A percentile compares a stretch with the other conserved stretches of the same genome.
phyloP scores from a whole-genome alignment of 73 alveolate species.

The Chromera velia region DNA sequence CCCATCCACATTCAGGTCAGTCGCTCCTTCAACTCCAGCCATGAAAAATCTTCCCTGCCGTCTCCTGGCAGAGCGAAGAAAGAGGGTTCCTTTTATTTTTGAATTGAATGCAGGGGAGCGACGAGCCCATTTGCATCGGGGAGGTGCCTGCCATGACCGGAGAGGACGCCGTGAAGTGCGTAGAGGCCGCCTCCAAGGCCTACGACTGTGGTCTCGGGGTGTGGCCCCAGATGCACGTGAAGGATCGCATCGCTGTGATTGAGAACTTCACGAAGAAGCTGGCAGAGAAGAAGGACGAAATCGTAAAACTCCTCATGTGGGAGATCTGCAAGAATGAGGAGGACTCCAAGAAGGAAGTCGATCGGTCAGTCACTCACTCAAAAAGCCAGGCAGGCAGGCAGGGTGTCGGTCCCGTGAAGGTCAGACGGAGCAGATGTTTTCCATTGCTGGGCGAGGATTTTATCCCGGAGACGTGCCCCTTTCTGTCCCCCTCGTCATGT shows the following conservation, averaged over 20 bases:
- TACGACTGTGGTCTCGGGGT: slow-evolving; percentile 24
- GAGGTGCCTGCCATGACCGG: slow-evolving; percentile 18
- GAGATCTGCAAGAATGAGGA: slow-evolving; percentile 24
- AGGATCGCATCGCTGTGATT: slow-evolving; percentile 9
- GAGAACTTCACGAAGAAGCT: slow-evolving; percentile 11
- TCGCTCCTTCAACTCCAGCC: background rate
- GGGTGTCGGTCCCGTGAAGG: slow-evolving; percentile 17
- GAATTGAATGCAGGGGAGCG: slow-evolving; percentile 2
- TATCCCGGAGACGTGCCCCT: background rate
- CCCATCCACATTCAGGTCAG: background rate
- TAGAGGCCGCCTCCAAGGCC: slow-evolving; percentile 22
- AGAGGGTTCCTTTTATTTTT: slow-evolving; percentile 3
- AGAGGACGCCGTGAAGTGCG: slow-evolving; percentile 20
- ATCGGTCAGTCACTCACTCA: background rate
- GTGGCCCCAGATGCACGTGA: slow-evolving; percentile 14
- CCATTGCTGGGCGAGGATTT: background rate
- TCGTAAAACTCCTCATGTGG: slow-evolving; percentile 19
- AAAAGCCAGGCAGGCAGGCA: background rate
- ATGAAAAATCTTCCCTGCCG: background rate
- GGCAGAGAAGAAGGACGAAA: slow-evolving; percentile 11
- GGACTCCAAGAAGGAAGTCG: background rate
- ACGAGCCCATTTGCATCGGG: slow-evolving; percentile 14
- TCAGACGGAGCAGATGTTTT: background rate
- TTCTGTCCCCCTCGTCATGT: background rate
- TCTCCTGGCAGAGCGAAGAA: slow-evolving; percentile 14